Base-by-base conservation (phyloP, 352 stramenopile genomes). In the Lagenidium giganteum region DNA sequence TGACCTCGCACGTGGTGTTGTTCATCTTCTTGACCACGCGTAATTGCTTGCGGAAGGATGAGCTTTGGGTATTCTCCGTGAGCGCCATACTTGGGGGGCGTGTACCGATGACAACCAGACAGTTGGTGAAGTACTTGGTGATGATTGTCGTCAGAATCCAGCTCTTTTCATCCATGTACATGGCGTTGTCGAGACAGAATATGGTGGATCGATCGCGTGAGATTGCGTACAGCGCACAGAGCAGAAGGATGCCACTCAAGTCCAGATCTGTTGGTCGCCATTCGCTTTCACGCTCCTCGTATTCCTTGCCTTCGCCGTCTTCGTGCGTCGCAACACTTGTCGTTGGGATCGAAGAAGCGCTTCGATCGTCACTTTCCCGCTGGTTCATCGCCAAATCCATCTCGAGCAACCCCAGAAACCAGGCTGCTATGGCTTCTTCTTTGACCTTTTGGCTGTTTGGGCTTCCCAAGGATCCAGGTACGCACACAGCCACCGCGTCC, bases 101-200 rank as follows among this genome's bases (percentile, higher is more conserved):
- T 3, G 77, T 88, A 7, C 71, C 75, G 24, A 92, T 52, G 17
- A 92, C 66, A 2, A 91, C 57, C 38, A 92, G 41, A 30, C 77
- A 92, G 48, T 94, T 94, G 2, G 79, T 92, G 34, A 92, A 92
- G 38, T 94, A 92, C 49, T 92, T 88, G 8, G 73, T 75, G 25
- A 92, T 70, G 29, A 87, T 86, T 9, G 78, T 76, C 8, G 83
- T 61, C n/a, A 94, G 43, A 22, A 75, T 70, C 82, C 82, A 94
- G 26, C 75, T 90, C 55, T 88, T 85, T 41, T 83, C 78, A 42
- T 94, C 82, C 77, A 92, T 91, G 45, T 89, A 78, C 79, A 91
- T 92, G 13, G 82, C 82, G 37, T 75, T 90, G 47, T 94, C 82
- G 26, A 94, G 67, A 31, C 72, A 89, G 31, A 94, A 83, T 1